Percentiles rank a stretch among this genome's conserved stretches.
Conservation (phyloP, 345 rosid genomes). For the Carallia brachiata region DNA sequence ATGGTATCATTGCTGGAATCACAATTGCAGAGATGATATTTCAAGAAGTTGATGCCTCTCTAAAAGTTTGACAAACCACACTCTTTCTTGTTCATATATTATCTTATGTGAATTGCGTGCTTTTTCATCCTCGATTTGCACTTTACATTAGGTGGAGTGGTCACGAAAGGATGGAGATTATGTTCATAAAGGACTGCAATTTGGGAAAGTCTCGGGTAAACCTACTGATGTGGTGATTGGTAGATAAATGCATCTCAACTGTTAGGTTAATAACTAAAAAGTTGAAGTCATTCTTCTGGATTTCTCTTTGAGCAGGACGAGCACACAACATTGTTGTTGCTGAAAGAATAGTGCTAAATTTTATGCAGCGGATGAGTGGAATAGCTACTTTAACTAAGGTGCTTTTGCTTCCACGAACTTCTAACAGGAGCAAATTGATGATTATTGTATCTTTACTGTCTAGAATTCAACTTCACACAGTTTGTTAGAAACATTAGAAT, state of each 20-base stretch:
- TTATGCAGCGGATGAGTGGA: slow-evolving; percentile 99
- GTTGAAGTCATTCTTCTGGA: neutral
- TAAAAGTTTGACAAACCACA: slow-evolving; percentile 44
- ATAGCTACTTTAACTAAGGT: slow-evolving; percentile 96
- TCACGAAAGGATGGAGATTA: slow-evolving; percentile 75
- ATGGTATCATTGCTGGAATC: slow-evolving; percentile 84
- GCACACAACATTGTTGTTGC: slow-evolving; percentile 86
- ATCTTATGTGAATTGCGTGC: slow-evolving; percentile 15
- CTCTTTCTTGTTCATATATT: slow-evolving; percentile 9
- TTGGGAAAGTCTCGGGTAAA: slow-evolving; percentile 82
- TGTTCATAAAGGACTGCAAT: slow-evolving; percentile 79
- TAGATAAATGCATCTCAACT: neutral
- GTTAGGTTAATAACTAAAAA: neutral
- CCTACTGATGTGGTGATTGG: neutral
- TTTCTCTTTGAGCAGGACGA: slow-evolving; percentile 44
- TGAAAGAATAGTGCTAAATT: slow-evolving; percentile 88
- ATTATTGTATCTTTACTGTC: neutral
- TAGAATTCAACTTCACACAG: neutral
- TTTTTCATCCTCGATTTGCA: slow-evolving; percentile 13
- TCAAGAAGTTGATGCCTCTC: slow-evolving; percentile 78
- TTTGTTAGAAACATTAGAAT: neutral
- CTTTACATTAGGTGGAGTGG: slow-evolving; percentile 71
- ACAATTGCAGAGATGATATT: slow-evolving; percentile 83
- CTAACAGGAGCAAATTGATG: neutral
- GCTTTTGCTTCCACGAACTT: slow-evolving; percentile 1